Evolutionary conservation across 768 basidiomycete genomes (phyloP).

Genomic region (Suillus weaverae): DNA sequence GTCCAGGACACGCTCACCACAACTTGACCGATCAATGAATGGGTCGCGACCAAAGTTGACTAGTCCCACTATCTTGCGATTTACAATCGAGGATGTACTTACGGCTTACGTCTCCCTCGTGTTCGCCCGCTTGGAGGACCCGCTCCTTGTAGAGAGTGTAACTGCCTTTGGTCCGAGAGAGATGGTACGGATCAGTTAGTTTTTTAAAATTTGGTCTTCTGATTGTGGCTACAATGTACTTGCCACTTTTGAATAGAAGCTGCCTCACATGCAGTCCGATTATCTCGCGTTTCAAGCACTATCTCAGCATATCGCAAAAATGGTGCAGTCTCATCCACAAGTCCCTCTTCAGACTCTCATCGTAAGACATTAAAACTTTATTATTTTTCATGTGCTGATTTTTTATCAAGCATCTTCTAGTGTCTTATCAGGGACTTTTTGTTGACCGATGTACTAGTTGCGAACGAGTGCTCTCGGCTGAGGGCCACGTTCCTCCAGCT

Average conservation of each 20-base stretch:
- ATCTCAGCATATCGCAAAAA: slow-evolving; percentile 63
- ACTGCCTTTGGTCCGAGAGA: slow-evolving; percentile 76
- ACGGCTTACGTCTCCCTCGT: slow-evolving; percentile 60
- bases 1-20: slow-evolving; percentile 34
- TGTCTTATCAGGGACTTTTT: slow-evolving; percentile 62
- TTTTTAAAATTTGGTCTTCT: slow-evolving; percentile 1
- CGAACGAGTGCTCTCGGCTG: slow-evolving; percentile 62
- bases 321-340: slow-evolving; percentile 54
- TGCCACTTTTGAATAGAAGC: slow-evolving; percentile 43
- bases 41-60: slow-evolving; percentile 13
- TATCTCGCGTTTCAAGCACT: slow-evolving; percentile 63
- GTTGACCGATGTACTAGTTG: slow-evolving; percentile 60
- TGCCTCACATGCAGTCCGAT: slow-evolving; percentile 68
- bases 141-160: slow-evolving; percentile 59
- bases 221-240: slow-evolving; percentile 3
- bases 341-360: slow-evolving; percentile 55
- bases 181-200: slow-evolving; percentile 42
- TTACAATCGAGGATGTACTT: slow-evolving; percentile 64
- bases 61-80: slow-evolving; percentile 47
- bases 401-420: slow-evolving; percentile 46
- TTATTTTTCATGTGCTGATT: neutral
- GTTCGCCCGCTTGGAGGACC: slow-evolving; percentile 33
- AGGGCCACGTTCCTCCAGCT: slow-evolving; percentile 73
- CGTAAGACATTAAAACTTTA: slow-evolving; percentile 32
- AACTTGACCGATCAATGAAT: slow-evolving; percentile 13